phyloP scores from a whole-genome alignment of 1,284 basidiomycete genomes.

The Leccinum solheimii region DNA sequence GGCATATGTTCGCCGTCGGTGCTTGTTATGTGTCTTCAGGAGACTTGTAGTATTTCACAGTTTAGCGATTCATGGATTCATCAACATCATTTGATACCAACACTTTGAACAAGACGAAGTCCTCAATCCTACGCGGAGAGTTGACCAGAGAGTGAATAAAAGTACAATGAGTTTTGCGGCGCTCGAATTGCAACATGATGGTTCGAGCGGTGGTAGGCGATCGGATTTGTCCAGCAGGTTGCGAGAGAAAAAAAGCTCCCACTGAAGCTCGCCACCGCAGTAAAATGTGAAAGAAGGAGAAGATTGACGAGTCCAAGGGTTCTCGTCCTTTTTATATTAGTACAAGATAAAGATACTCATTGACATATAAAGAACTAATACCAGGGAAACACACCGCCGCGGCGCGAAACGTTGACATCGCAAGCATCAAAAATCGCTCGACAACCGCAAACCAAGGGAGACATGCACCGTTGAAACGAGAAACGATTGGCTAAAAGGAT shows the following conservation, averaged over 20 bases:
- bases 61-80: slow-evolving; percentile 4
- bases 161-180: not conserved
- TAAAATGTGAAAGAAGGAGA: too few species aligned
- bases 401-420: not conserved
- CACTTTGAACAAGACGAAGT: not conserved
- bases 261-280: too few species aligned
- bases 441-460: too few species aligned
- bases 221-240: not conserved
- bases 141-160: not conserved
- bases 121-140: not conserved
- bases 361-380: not conserved
- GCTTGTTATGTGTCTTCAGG: not conserved
- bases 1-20: not conserved
- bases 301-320: too few species aligned
- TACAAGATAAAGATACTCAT: not conserved
- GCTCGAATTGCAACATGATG: not conserved
- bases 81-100: not conserved
- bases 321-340: not conserved
- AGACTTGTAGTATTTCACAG: slow-evolving; percentile 2
- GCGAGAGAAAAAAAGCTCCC: not conserved
- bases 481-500: too few species aligned
- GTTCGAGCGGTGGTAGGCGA: too few species aligned
- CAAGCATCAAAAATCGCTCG: too few species aligned
- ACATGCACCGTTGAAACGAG: too few species aligned
- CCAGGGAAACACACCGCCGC: too few species aligned